Conservation (phyloP, 2,329 filamentous ascomycete genomes). For the Talaromyces sp. region DNA sequence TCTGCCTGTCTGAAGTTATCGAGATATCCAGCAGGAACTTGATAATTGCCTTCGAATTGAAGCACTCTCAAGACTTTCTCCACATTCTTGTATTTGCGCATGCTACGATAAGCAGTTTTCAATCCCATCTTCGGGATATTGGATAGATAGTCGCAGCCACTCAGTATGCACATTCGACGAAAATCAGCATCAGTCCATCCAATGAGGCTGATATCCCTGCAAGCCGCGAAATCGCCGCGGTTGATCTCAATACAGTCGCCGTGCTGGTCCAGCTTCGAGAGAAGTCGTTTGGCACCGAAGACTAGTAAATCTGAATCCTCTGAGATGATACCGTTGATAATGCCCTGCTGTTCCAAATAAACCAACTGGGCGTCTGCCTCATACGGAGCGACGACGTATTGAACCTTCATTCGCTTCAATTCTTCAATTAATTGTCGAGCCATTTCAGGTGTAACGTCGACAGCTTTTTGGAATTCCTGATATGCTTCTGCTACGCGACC, state of each 20-base stretch:
- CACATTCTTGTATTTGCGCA: slow-evolving; percentile 84
- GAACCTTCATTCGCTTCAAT: slow-evolving; percentile 72
- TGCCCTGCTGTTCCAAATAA: slow-evolving; percentile 81
- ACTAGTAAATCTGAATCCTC: slow-evolving; percentile 96
- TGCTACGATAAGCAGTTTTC: slow-evolving; percentile 87
- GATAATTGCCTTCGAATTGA: slow-evolving; percentile 83
- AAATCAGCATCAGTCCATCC: slow-evolving; percentile 93
- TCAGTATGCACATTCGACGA: slow-evolving; percentile 90
- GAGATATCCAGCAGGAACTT: slow-evolving; percentile 76
- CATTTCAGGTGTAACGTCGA: slow-evolving; percentile 96
- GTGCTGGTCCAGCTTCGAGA: slow-evolving; percentile 93
- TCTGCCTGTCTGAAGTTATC: slow-evolving; percentile 82
- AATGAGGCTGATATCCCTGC: slow-evolving; percentile 79
- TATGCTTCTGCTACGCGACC: slow-evolving; percentile 79
- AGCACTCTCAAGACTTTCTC: slow-evolving; percentile 78
- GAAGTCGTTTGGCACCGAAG: slow-evolving; percentile 82
- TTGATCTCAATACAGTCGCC: slow-evolving; percentile 91
- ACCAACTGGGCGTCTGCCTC: slow-evolving; percentile 97
- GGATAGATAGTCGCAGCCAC: slow-evolving; percentile 91
- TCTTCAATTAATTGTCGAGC: slow-evolving; percentile 87
- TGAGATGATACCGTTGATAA: slow-evolving; percentile 83
- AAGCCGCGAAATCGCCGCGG: slow-evolving; percentile 81
- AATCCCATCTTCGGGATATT: slow-evolving; percentile 81
- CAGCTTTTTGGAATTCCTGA: slow-evolving; percentile 85
- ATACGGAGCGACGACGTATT: slow-evolving; percentile 93